These are phyloP conservation scores for Ambrosia artemisiifolia DNA, from an alignment of 129 eudicot genomes.

Conservation along the genomic window DNA sequence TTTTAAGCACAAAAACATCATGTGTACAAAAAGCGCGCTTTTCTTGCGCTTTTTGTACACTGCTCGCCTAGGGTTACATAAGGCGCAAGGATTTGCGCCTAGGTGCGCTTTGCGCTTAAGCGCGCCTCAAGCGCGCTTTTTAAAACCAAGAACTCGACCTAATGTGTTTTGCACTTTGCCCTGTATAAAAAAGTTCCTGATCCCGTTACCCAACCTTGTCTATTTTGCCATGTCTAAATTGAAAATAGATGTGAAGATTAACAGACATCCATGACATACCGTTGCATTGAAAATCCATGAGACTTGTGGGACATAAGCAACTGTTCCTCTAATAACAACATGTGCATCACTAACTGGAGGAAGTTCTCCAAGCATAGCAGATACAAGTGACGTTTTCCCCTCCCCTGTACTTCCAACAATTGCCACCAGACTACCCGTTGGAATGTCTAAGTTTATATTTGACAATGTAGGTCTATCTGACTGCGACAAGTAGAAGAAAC, in stretches of 20 bases:
- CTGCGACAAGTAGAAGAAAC: conserved; percentile 35
- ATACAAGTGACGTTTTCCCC: conserved; percentile 89
- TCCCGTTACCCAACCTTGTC: background rate
- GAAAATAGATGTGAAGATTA: background rate
- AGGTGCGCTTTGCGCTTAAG: too few species aligned
- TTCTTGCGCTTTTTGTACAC: too few species aligned
- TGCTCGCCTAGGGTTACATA: too few species aligned
- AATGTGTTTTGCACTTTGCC: background rate
- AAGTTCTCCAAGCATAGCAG: conserved; percentile 97
- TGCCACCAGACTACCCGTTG: conserved; percentile 73
- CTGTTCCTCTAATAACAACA: conserved; percentile 75
- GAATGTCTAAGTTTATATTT: conserved; percentile 71
- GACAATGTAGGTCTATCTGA: conserved; percentile 72
- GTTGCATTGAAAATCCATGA: conserved; percentile 99
- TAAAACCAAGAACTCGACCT: too few species aligned
- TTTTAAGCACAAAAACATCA: too few species aligned
- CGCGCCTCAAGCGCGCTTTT: too few species aligned
- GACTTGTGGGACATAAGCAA: conserved; percentile 95
- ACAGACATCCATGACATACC: conserved; percentile 33
- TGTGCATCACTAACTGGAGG: conserved; percentile 65
- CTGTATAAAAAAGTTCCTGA: background rate
- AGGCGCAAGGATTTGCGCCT: too few species aligned
- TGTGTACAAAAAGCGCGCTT: too few species aligned
- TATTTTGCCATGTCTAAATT: background rate
- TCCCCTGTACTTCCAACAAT: conserved; percentile 97